Conservation (phyloP, 2,329 filamentous ascomycete genomes). For the Colletotrichum horii region DNA sequence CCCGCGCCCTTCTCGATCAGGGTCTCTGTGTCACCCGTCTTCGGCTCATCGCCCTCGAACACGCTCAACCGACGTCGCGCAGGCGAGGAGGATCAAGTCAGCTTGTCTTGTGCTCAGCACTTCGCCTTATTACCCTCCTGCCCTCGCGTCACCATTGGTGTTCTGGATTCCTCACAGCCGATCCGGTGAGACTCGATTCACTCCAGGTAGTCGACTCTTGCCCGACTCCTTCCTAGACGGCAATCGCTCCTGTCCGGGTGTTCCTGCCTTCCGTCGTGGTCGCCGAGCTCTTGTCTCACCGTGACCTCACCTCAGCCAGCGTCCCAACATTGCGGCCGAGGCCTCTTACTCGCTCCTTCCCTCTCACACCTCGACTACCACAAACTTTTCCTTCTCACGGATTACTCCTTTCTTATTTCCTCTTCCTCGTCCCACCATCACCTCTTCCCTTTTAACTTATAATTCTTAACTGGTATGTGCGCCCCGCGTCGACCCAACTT, state of each 20-base stretch:
- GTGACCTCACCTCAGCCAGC: constrained; percentile 1
- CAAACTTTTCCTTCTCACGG: not conserved
- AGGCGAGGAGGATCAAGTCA: not conserved
- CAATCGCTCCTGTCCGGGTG: not conserved
- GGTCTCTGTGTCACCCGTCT: not conserved
- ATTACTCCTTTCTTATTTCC: not conserved
- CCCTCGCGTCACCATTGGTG: not conserved
- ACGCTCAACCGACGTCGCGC: constrained; percentile 4
- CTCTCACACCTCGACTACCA: not conserved
- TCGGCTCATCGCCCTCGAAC: not conserved
- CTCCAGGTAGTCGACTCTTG: not conserved
- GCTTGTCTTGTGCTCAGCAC: not conserved
- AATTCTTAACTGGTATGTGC: not conserved
- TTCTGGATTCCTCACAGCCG: not conserved
- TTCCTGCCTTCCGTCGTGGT: constrained; percentile 10
- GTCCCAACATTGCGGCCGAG: not conserved
- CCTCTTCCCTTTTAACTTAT: not conserved
- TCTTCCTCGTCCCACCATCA: not conserved
- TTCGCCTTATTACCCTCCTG: not conserved
- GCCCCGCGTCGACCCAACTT: not conserved
- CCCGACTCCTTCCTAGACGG: not conserved
- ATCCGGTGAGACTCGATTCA: constrained; percentile 1
- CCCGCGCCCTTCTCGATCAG: constrained; percentile 1
- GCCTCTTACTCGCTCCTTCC: not conserved
- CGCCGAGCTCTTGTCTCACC: constrained; percentile 5